Evolutionary conservation across 2,329 filamentous ascomycete genomes (phyloP).

Genomic region (Fusarium sp.): DNA sequence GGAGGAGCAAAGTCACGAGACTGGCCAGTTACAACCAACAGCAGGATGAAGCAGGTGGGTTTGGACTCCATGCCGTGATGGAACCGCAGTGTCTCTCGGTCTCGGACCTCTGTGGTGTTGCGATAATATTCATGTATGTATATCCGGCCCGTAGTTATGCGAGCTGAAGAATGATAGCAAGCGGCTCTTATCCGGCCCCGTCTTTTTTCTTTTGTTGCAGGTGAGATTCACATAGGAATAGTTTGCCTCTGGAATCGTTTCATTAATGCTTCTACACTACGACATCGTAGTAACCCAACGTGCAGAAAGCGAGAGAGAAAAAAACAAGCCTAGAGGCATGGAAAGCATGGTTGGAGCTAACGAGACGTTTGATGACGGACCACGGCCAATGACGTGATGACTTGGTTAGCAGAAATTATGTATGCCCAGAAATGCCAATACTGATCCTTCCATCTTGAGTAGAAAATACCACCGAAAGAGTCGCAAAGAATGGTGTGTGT

Average conservation of each 20-base stretch:
- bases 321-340: slow-evolving; percentile 33
- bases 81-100: slow-evolving; percentile 4
- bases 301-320: slow-evolving; percentile 20
- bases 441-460: slow-evolving; percentile 32
- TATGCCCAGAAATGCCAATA: slow-evolving; percentile 45
- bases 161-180: slow-evolving; percentile 7
- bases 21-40: slow-evolving; percentile 17
- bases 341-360: slow-evolving; percentile 21
- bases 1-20: slow-evolving; percentile 37
- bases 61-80: slow-evolving; percentile 15
- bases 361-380: slow-evolving; percentile 18
- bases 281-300: slow-evolving; percentile 7
- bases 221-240: slow-evolving; percentile 10
- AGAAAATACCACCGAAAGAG: slow-evolving; percentile 29
- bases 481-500: slow-evolving; percentile 28
- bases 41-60: slow-evolving; percentile 6
- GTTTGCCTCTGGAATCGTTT: slow-evolving; percentile 19
- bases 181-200: slow-evolving; percentile 21
- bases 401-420: slow-evolving; percentile 22
- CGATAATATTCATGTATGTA: not conserved
- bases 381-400: slow-evolving; percentile 37
- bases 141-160: slow-evolving; percentile 7
- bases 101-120: slow-evolving; percentile 25
- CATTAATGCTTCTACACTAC: slow-evolving; percentile 19
- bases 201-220: slow-evolving; percentile 8